Evolutionary conservation across 768 basidiomycete species (phyloP).

Genomic region (Tricholoma terreum): DNA sequence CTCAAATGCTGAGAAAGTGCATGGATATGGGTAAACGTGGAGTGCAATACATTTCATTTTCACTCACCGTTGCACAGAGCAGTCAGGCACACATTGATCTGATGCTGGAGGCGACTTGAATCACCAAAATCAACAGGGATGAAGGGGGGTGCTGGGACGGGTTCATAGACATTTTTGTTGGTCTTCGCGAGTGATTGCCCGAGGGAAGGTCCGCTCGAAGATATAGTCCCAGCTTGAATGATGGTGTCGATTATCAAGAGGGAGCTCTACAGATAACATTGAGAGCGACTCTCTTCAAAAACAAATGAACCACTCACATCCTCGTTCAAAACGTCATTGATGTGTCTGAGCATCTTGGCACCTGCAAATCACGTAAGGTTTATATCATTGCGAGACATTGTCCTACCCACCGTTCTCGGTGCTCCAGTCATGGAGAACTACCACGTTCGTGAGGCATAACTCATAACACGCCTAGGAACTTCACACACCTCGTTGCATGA

Average conservation of each 20-base stretch:
- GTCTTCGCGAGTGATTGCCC: slow-evolving; percentile 26
- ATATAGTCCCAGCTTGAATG: slow-evolving; percentile 32
- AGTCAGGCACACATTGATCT: slow-evolving; percentile 34
- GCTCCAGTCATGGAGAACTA: slow-evolving; percentile 39
- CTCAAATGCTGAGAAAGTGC: slow-evolving; percentile 29
- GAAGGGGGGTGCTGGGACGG: slow-evolving; percentile 33
- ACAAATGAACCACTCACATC: slow-evolving; percentile 19
- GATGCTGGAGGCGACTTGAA: slow-evolving; percentile 34
- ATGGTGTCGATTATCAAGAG: slow-evolving; percentile 37
- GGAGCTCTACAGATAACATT: slow-evolving; percentile 23
- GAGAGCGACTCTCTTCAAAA: background rate
- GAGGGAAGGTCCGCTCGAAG: slow-evolving; percentile 24
- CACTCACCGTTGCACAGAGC: slow-evolving; percentile 33
- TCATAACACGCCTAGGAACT: background rate
- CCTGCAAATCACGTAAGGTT: slow-evolving; percentile 12
- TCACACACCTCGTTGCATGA: slow-evolving; percentile 33
- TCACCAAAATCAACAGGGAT: slow-evolving; percentile 39
- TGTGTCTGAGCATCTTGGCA: slow-evolving; percentile 34
- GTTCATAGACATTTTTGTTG: slow-evolving; percentile 28
- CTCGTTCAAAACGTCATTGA: slow-evolving; percentile 32
- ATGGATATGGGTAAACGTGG: background rate
- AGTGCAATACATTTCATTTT: background rate
- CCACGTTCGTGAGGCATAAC: background rate
- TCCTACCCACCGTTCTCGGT: slow-evolving; percentile 30
- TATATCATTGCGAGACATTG: background rate